Evolutionary conservation across 495 filamentous ascomycete genomes (phyloP), one percentile per base, ranked within the genome.

Genomic region (Daldinia loculata): DNA sequence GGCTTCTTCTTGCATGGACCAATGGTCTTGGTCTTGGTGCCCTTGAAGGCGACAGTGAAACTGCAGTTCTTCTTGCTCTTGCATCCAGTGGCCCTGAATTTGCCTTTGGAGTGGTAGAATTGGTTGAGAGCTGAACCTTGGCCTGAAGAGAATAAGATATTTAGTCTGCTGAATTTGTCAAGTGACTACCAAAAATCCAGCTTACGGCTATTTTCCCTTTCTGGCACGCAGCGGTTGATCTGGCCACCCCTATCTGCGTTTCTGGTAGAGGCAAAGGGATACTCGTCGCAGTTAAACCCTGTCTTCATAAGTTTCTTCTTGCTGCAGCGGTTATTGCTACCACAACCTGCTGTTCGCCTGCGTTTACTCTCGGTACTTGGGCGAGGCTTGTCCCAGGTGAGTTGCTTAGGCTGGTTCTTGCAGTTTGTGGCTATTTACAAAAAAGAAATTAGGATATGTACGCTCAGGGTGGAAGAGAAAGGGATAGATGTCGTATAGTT

Each of bases 171-270:
- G 11, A 48, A 12, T 24, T 48, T 24, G 2, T 22, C 24, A 48
- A 8, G n/a, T 41, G 6, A 8, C 0, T 8, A 41, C 4, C 3
- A 0, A 24, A 6, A 4, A 34, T 39, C 0, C 1, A 34, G 24
- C 55, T 57, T 57, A 57, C 55, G 32, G 34, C 11, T 14, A 6
- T 57, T 57, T n/a, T 57, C n/a, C 3, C 8, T 15, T 6, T 6
- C 4, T 9, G 34, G 30, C 2, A 57, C 55, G 34, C 55, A 57
- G 17, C 34, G 30, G 17, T 34, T 57, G 55, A 57, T 38, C 32
- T 57, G 55, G 12, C 55, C 32, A 39, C 55, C 55, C 32, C 32
- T 57, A 26, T 57, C 55, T 39, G 55, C 55, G 9, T 57, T 22
- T 12, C 24, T 57, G 22, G 55, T 57, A 9, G 30, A 24, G 19